Base-by-base conservation (phyloP, 2,329 filamentous ascomycete genomes). In the Ustulina deusta region DNA sequence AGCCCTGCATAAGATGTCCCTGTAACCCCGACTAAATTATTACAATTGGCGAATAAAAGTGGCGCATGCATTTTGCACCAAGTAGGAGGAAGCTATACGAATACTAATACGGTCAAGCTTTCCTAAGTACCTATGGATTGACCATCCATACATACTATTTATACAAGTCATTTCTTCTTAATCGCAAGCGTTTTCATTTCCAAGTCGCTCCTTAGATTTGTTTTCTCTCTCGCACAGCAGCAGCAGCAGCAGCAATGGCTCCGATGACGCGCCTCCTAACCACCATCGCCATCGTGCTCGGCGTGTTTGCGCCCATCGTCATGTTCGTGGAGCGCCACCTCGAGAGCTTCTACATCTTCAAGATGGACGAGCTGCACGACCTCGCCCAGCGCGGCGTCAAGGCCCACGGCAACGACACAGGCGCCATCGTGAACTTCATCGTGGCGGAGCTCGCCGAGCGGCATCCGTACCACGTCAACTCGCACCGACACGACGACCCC, bases 361-460 rank as follows among this genome's bases (percentile, higher is more conserved):
- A 89, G 61, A 86, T 87, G 1, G 83, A 84, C 17, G 85, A 93
- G 69, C 85, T 97, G 68, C 88, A 93, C 77, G 85, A 90, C 68
- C 81, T 96, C 38, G 86, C 91, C 11, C 81, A 87, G 79, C 86
- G 87, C 69, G 91, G 88, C 36, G 87, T 97, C 70, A 83, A 81
- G 10, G 80, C 85, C 44, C 89, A 95, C 78, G 92, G 92, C 73
- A 92, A 94, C 78, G 87, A 95, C 82, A 97, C 93, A 15, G 80
- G 84, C 65, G 83, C 84, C 63, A 86, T 94, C 10, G 91, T 93
- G 68, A 77, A 85, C 71, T 89, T 87, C 81, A 94, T 97, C 72
- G 88, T 93, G 59, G 76, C 82, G 68, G 90, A 93, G 81, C 85
- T 97, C 63, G 83, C 84, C 73, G 81, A 82, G 73, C 86, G 84